Evolutionary conservation across 331 rosid genomes (phyloP).

Genomic region (Malus hybrid): DNA sequence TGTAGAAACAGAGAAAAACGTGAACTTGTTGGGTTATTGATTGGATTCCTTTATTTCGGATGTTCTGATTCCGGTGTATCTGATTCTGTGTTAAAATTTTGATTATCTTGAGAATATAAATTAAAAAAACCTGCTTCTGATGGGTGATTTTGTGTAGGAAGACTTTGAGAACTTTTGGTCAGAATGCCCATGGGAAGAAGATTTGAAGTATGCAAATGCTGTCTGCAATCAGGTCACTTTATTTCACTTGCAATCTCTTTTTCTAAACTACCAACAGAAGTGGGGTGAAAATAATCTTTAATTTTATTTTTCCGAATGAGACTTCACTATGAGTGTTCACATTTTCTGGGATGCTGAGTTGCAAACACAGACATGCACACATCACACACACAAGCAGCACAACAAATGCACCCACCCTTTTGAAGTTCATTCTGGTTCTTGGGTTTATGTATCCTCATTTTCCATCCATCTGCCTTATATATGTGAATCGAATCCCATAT

Average conservation of each 20-base stretch:
- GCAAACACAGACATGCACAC: neutral
- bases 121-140: neutral
- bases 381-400: too few relatives aligned
- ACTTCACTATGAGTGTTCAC: neutral
- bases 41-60: neutral
- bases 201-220: constrained; percentile 75
- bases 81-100: neutral
- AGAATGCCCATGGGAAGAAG: constrained; percentile 96
- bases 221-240: constrained; percentile 66
- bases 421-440: too few relatives aligned
- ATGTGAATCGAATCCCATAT: too few relatives aligned
- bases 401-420: too few relatives aligned
- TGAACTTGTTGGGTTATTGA: neutral
- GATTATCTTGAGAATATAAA: neutral
- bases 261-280: neutral
- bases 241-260: neutral
- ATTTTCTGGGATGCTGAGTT: neutral
- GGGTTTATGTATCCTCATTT: neutral
- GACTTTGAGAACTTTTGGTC: constrained; percentile 96
- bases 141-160: constrained; percentile 52
- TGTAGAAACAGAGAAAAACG: neutral
- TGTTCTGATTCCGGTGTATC: neutral
- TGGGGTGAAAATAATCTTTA: neutral
- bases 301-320: neutral
- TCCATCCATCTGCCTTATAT: neutral